Percentiles rank a stretch among this genome's conserved stretches.
Conservation (phyloP, 116 monocot species). For the Phalaenopsis hybrid region DNA sequence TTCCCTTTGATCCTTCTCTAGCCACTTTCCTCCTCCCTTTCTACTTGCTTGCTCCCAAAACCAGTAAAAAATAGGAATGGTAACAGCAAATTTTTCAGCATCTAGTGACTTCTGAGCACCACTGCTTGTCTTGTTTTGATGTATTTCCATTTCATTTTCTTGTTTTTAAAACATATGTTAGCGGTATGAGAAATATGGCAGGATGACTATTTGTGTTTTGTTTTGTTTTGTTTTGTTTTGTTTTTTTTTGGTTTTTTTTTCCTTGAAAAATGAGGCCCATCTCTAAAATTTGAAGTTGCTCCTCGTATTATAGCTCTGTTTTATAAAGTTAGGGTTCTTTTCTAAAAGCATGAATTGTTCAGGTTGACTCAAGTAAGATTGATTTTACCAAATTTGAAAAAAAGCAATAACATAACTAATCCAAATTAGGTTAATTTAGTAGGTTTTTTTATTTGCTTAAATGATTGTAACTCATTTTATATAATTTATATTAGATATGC, state of each 20-base stretch:
- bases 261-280: not conserved
- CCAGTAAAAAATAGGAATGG: no score
- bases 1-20: no score
- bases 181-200: not conserved
- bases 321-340: not conserved
- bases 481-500: not conserved
- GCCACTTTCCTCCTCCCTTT: no score
- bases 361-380: not conserved
- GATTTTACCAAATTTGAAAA: not conserved
- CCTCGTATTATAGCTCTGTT: not conserved
- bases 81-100: no score
- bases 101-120: no score
- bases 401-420: not conserved
- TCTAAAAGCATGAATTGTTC: not conserved
- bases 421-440: not conserved
- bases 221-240: no score
- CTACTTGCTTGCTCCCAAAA: no score
- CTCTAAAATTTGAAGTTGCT: not conserved
- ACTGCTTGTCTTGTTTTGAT: not conserved
- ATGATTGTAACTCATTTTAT: not conserved
- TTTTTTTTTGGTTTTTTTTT: not conserved
- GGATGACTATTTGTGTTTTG: not conserved
- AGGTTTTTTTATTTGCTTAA: not conserved
- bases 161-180: not conserved
- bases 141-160: not conserved